A percentile compares a stretch with the other conserved stretches of the same genome.
These are phyloP conservation scores for Scytalidium lignicola DNA, from an alignment of 2,329 filamentous ascomycete genomes.

Conservation along the genomic window DNA sequence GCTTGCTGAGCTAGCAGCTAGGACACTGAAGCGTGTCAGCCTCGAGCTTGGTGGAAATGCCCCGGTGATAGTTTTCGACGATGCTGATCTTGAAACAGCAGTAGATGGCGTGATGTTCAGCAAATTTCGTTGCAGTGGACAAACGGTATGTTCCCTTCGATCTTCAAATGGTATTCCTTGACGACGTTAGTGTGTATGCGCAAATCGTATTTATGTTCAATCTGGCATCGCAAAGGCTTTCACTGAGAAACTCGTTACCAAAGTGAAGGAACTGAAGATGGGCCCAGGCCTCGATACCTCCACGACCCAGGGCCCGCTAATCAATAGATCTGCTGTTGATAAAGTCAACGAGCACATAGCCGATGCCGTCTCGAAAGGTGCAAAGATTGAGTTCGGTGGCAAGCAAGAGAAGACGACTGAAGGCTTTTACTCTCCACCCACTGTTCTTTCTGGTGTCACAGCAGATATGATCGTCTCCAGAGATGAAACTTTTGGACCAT, in stretches of 20 bases:
- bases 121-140: conserved; percentile 88
- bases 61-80: conserved; percentile 92
- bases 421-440: conserved; percentile 78
- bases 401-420: conserved; percentile 67
- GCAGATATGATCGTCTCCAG: conserved; percentile 72
- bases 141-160: conserved; percentile 89
- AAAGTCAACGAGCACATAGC: conserved; percentile 74
- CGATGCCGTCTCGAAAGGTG: conserved; percentile 72
- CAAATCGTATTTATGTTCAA: conserved; percentile 76
- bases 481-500: conserved; percentile 90
- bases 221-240: conserved; percentile 71
- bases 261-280: conserved; percentile 66
- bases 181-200: conserved; percentile 42
- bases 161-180: too few relatives aligned
- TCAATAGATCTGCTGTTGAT: conserved; percentile 72
- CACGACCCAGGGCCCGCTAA: conserved; percentile 71
- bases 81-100: conserved; percentile 78
- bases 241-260: conserved; percentile 57
- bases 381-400: conserved; percentile 65
- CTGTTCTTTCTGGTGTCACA: conserved; percentile 82
- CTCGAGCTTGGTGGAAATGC: conserved; percentile 84
- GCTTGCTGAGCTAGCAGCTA: too few relatives aligned
- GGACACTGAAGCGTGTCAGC: too few relatives aligned
- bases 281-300: conserved; percentile 64
- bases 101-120: conserved; percentile 74